Conservation (phyloP, 1,284 basidiomycete genomes). For the Termitomyces sp. region DNA sequence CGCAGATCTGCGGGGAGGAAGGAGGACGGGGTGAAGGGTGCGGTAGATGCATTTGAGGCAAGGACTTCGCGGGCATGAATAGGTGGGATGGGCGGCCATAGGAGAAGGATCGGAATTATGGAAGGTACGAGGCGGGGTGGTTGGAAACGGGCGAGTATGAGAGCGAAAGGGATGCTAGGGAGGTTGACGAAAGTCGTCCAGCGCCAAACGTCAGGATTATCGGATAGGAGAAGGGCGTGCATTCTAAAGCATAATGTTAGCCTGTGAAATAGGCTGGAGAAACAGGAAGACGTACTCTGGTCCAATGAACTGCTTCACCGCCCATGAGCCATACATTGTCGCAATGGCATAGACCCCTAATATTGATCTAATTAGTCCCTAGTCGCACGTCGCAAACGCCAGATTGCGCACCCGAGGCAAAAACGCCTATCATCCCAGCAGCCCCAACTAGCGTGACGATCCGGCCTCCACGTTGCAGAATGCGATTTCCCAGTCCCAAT, state of each 20-base stretch:
- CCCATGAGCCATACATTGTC: conserved; percentile 68
- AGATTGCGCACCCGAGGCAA: conserved; percentile 32
- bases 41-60: not conserved
- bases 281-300: conserved; percentile 45
- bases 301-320: conserved; percentile 65
- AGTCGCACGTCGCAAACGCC: not conserved
- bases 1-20: conserved; percentile 10
- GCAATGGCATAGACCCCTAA: conserved; percentile 58
- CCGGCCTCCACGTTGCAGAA: conserved; percentile 46
- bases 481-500: conserved; percentile 44
- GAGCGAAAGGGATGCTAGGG: conserved; percentile 49
- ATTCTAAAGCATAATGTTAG: conserved; percentile 33
- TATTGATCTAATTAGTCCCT: not conserved
- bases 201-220: conserved; percentile 64
- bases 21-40: conserved; percentile 5
- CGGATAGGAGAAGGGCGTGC: conserved; percentile 55
- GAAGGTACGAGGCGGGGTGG: conserved; percentile 36
- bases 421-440: conserved; percentile 38
- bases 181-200: conserved; percentile 70
- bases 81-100: conserved; percentile 57
- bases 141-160: conserved; percentile 41
- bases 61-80: conserved; percentile 23
- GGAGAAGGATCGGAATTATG: conserved; percentile 48
- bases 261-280: not conserved
- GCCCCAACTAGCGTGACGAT: conserved; percentile 44